Evolutionary conservation across 75 land plant genomes (phyloP), one percentile per base, ranked within the genome.

Genomic region (Sequoiadendron giganteum): DNA sequence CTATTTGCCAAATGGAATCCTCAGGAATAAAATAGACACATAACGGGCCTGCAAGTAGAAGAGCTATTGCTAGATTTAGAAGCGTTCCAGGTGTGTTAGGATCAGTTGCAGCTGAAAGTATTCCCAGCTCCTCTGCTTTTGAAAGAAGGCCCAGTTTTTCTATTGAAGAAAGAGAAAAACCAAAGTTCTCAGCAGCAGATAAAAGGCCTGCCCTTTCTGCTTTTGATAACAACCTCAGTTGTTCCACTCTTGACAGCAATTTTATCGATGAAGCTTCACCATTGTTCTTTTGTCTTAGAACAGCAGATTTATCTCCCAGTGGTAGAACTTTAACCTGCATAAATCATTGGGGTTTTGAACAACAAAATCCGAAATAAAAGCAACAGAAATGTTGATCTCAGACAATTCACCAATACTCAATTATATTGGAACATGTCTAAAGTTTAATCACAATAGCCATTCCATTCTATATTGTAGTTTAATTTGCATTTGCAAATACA

Each of bases 151-250:
- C 99, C 40, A 97, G 91, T 85, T 91, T 94, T 93, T 98, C 99
- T 3, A 98, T 95, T 6, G 92, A 68, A 14, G 99, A 95, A 10
- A 98, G 92, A 1, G 99, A 96, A 85, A 98, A 86, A 13, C 99
- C 99, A 30, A 90, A 86, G 34, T 92, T 96, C 93, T 98, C 99
- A 0, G 99, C 99, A 25, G 96, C 93, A 1, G 99, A 95, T n/a
- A 98, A 90, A 9, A 98, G 84, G 42, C 99, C 99, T 18, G 99
- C 99, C 83, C 94, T 98, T 91, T 98, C 99, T 34, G 99, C 99
- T 86, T 98, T 98, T 88, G 93, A 89, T 32, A 98, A 93, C 9
- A 98, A 92, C 65, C 93, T 90, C 36, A 98, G 95, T 85, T 98
- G 95, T 93, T 98, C 96, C 32, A 98, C 95, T 68, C 96, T 92